These are phyloP conservation scores for Cystobasidium sp. DNA, from an alignment of 1,284 basidiomycete species.

Conservation along the genomic window DNA sequence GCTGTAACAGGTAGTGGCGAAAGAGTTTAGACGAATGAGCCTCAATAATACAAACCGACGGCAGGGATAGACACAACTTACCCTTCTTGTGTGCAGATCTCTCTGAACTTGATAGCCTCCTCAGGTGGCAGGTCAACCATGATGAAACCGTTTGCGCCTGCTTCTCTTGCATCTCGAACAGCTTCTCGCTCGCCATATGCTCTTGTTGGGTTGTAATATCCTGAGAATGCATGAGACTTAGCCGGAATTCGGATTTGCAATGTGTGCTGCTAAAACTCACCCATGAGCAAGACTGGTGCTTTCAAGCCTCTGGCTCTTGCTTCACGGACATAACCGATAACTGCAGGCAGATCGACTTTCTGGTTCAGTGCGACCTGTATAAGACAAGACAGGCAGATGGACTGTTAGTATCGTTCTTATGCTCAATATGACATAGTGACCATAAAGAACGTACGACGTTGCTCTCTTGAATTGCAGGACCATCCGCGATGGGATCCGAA, in stretches of 20 bases:
- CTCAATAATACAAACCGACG: neutral
- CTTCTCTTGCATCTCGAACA: conserved; percentile 81
- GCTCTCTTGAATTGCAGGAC: conserved; percentile 85
- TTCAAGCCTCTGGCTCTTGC: conserved; percentile 81
- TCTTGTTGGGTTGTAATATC: conserved; percentile 94
- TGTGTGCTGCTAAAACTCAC: conserved; percentile 60
- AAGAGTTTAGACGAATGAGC: neutral
- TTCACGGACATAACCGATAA: conserved; percentile 76
- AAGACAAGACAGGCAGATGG: neutral
- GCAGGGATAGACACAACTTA: conserved; percentile 59
- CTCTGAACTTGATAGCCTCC: conserved; percentile 87
- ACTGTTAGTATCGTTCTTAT: neutral
- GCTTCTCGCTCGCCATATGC: conserved; percentile 94
- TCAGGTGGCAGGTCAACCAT: conserved; percentile 97
- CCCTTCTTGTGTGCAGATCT: conserved; percentile 80
- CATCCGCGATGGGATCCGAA: conserved; percentile 95
- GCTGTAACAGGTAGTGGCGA: conserved; percentile 59
- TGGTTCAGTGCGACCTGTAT: conserved; percentile 78
- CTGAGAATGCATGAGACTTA: conserved; percentile 59
- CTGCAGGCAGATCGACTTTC: conserved; percentile 73
- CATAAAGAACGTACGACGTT: conserved; percentile 71
- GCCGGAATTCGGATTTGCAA: neutral
- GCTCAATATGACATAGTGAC: neutral
- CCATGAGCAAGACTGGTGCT: conserved; percentile 90
- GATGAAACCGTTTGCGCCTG: conserved; percentile 96